These are phyloP conservation scores for Tolypocladium capitatum DNA, from an alignment of 2,329 filamentous ascomycete species.

Conservation along the genomic window DNA sequence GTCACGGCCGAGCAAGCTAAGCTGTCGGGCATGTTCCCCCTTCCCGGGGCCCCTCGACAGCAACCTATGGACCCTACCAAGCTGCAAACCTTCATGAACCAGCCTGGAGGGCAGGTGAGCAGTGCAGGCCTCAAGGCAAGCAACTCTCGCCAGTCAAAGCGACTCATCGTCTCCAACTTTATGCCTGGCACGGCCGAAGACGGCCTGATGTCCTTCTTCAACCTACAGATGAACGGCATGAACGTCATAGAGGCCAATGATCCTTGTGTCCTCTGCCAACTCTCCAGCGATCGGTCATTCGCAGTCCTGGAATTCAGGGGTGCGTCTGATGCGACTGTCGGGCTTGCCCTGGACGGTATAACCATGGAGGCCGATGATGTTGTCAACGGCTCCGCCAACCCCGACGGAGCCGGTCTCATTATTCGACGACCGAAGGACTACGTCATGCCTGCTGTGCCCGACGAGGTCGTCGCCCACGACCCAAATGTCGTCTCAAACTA, in stretches of 20 bases:
- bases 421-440: slow-evolving; percentile 92
- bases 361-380: slow-evolving; percentile 65
- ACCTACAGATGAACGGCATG: slow-evolving; percentile 89
- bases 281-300: slow-evolving; percentile 67
- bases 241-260: slow-evolving; percentile 78
- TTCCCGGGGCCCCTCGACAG: slow-evolving; percentile 87
- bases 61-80: slow-evolving; percentile 91
- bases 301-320: slow-evolving; percentile 86
- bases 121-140: slow-evolving; percentile 79
- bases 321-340: slow-evolving; percentile 77
- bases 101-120: slow-evolving; percentile 58
- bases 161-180: slow-evolving; percentile 77
- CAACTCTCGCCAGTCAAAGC: slow-evolving; percentile 88
- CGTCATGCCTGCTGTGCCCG: slow-evolving; percentile 71
- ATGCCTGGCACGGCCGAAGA: slow-evolving; percentile 64
- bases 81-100: slow-evolving; percentile 90
- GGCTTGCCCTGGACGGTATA: slow-evolving; percentile 79
- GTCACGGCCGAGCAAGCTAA: slow-evolving; percentile 98
- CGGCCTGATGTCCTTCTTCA: slow-evolving; percentile 72
- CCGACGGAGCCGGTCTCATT: slow-evolving; percentile 47
- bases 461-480: slow-evolving; percentile 55
- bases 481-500: slow-evolving; percentile 64
- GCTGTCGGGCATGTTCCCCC: slow-evolving; percentile 95
- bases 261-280: slow-evolving; percentile 71
- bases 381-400: slow-evolving; percentile 36